Base-by-base conservation (phyloP, 148 eudicot genomes). In the Selenicereus undatus region DNA sequence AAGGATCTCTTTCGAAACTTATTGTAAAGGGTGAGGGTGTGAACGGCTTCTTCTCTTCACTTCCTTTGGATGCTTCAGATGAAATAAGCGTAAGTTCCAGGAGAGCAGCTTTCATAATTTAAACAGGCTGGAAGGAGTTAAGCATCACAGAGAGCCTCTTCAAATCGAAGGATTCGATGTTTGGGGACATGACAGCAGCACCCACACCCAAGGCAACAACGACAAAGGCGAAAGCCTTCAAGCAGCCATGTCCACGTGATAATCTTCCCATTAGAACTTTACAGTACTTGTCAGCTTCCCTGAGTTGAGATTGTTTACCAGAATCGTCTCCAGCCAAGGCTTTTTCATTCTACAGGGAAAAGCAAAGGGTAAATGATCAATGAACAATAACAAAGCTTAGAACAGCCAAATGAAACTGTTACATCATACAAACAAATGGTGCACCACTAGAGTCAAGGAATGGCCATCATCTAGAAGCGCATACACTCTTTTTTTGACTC, bases 221-320 rank as follows among this genome's bases (percentile, higher is more conserved):
- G 42, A 84, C 58, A 30, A 89, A 54, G 27, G 84, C 83, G 32
- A 86, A 30, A 81, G 84, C 83, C 83, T 90, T 89, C 84, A 90
- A 22, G 86, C 94, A 93, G 60, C 94, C 91, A 56, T 81, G 83
- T 8, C 94, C 86, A n/a, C 89, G 87, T n/a, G 92, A 90, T 60
- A 91, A 66, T 87, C 90, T 89, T 80, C 91, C 93, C 73, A 84
- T 45, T 20, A 93, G 72, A 74, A 78, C 45, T 82, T 91, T 93
- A 65, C 91, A 88, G 83, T 90, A 86, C 89, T 93, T 91, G 78
- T 93, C 88, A 20, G 95, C 88, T 11, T 91, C 90, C 84, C 88
- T 90, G 71, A 89, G 62, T 50, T 79, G 82, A 43, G 90, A 75
- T 74, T 81, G 88, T 71, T 83, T 89, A 62, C 86, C 84, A 64